Evolutionary conservation across 768 basidiomycete species (phyloP), one percentile per base, ranked within the genome.

Genomic region (Kwoniella dendrophila): DNA sequence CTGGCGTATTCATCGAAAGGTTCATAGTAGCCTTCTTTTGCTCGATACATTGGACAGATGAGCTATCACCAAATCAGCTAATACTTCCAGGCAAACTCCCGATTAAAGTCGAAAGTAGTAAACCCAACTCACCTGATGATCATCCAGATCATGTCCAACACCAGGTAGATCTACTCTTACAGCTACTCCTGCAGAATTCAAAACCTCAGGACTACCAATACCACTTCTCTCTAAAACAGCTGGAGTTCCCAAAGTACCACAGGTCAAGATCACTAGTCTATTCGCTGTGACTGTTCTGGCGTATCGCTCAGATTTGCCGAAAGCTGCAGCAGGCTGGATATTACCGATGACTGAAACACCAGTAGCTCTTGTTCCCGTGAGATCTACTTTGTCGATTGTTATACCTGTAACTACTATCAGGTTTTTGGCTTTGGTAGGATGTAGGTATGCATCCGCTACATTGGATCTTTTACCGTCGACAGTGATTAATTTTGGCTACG

Each of bases 401-500:
- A 32, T 57, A 6, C 40, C 38, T 14, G 44, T 58, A 22, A 67
- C 24, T 8, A 67, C 59, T 11, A 20, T 38, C 5, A 66, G 48
- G 24, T 62, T 61, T 44, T 32, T 26, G 4, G 59, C 40, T 14
- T 30, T 12, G 5, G 14, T 40, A 5, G 38, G 47, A 22, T 62
- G 64, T 44, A 67, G 41, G 53, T 63, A 63, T 1, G 62, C 50
- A 27, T 63, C 30, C 16, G 49, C 52, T 12, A 62, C 38, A 34
- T 59, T 64, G 38, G 67, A 60, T 22, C 63, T 52, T 27, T 22
- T 32, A 18, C 66, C 66, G 22, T 50, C 29, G 4, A 12, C 16
- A 16, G 57, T 52, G 34, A 67, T 67, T 27, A 63, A 57, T 51
- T 67, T 67, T 33, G 66, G 56, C 61, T 63, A 38, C 5, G 26